Base-by-base conservation (phyloP, 1,284 basidiomycete species). In the Heterobasidion occidentale region DNA sequence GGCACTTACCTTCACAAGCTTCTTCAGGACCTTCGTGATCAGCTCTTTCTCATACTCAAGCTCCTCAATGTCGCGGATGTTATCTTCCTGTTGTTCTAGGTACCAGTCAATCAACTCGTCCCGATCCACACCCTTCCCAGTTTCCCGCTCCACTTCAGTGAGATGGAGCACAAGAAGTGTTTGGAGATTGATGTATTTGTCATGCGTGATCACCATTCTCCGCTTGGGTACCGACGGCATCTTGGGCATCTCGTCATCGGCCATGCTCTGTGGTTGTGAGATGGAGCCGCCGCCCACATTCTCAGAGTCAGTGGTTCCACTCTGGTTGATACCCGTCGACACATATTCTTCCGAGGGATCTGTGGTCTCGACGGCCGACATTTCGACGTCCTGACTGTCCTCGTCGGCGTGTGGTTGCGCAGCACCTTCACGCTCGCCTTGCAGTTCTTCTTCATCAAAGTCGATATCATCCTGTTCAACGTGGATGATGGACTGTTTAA, bases 381-480 rank as follows among this genome's bases (percentile, higher is more conserved):
- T 88, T 54, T 81, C 79, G 27, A 84, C 77, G 56, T 87, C 86
- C 60, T 78, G 75, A 54, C 74, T 81, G 36, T 79, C 78, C 38
- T 64, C 65, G 36, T 66, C 71, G 48, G 63, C 67, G 47, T 68
- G 62, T 53, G 45, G 61, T 63, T 7, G 64, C 63, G 6, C 65
- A 62, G 69, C 69, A 33, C 70, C 70, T 36, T 67, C 74, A 7
- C 76, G 77, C 59, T 82, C 79, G 45, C 78, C 84, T 56, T 80
- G 79, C 2, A 83, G 77, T 55, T 94, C 93, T 67, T 97, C 94
- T 60, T 97, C 94, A 66, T 98, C 96, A 67, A 99, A 92, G 68
- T 95, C 93, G 67, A 99, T 90, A 65, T 99, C 96, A 67, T 99
- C 97, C 72, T 98, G 94, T 70, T 99, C 97, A 61, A 99, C 96